Conservation (phyloP, 148 eudicot genomes). For the Chenopodium formosanum region DNA sequence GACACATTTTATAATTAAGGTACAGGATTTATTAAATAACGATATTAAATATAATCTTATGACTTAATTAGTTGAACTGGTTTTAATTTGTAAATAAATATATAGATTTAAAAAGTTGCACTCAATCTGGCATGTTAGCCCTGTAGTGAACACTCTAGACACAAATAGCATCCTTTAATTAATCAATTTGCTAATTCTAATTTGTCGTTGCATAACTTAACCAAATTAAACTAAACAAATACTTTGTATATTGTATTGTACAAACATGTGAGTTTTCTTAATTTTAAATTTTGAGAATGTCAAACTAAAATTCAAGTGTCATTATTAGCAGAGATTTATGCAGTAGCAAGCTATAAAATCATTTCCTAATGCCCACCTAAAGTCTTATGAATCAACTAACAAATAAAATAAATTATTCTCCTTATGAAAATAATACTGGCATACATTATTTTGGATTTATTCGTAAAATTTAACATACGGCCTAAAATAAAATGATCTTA, state of each 20-base stretch:
- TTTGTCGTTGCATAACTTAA: slow-evolving; percentile 13
- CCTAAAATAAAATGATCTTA: too few relatives aligned
- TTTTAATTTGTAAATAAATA: neutral
- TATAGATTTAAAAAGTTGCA: neutral
- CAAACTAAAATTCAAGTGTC: too few relatives aligned
- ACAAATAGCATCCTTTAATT: slow-evolving; percentile 21
- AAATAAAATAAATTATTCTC: too few relatives aligned
- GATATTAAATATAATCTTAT: neutral
- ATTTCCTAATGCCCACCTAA: too few relatives aligned
- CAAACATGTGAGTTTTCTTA: neutral
- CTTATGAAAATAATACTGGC: too few relatives aligned
- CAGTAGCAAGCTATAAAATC: neutral
- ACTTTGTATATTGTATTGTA: neutral
- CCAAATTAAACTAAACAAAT: slow-evolving; percentile 11
- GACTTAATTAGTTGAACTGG: neutral
- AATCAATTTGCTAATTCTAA: slow-evolving; percentile 6
- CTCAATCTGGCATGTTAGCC: slow-evolving; percentile 30
- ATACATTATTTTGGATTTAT: too few relatives aligned
- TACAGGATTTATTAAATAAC: neutral
- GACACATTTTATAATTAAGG: neutral
- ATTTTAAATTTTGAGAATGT: neutral
- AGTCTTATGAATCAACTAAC: too few relatives aligned
- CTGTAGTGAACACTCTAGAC: slow-evolving; percentile 27
- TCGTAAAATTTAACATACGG: too few relatives aligned
- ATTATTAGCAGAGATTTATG: neutral